Percentiles rank a stretch among this genome's conserved stretches.
Conservation (phyloP, 345 rosid species). For the Passiflora organensis region DNA sequence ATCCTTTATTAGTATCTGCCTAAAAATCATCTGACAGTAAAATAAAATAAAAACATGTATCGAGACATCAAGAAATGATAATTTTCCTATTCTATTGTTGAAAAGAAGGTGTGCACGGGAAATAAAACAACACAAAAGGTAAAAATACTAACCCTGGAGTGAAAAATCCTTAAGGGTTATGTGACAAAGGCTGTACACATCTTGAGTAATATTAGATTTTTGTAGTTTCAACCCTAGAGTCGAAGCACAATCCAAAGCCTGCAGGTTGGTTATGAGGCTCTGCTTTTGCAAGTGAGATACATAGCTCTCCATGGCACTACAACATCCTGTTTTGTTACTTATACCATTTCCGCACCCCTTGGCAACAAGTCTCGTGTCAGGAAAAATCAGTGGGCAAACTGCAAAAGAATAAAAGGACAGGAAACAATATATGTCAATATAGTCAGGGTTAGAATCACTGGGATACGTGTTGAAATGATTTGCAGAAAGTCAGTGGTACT, state of each 20-base stretch:
- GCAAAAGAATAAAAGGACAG: slow-evolving; percentile 21
- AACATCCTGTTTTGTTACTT: slow-evolving; percentile 60
- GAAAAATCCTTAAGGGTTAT: slow-evolving; percentile 95
- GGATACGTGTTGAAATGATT: neutral
- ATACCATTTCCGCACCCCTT: slow-evolving; percentile 53
- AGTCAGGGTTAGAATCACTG: neutral
- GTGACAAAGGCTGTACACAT: slow-evolving; percentile 72
- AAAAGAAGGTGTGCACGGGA: too few species aligned
- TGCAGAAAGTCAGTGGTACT: too few species aligned
- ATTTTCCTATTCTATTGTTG: too few species aligned
- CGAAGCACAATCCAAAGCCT: slow-evolving; percentile 86
- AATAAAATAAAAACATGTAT: neutral
- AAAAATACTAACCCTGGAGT: slow-evolving; percentile 70
- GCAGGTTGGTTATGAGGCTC: slow-evolving; percentile 86
- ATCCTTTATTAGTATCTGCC: slow-evolving; percentile 20
- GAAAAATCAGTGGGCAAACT: slow-evolving; percentile 92
- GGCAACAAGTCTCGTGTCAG: slow-evolving; percentile 57
- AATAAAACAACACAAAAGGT: too few species aligned
- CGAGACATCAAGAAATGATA: neutral
- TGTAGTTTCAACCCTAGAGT: slow-evolving; percentile 62
- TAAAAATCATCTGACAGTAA: neutral
- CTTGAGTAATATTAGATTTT: slow-evolving; percentile 53
- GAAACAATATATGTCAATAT: neutral
- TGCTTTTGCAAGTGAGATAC: slow-evolving; percentile 93
- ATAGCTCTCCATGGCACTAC: slow-evolving; percentile 72